A percentile compares a stretch with the other conserved stretches of the same genome.
These are phyloP conservation scores for Abelmoschus esculentus DNA, from an alignment of 345 rosid genomes.

Conservation along the genomic window DNA sequence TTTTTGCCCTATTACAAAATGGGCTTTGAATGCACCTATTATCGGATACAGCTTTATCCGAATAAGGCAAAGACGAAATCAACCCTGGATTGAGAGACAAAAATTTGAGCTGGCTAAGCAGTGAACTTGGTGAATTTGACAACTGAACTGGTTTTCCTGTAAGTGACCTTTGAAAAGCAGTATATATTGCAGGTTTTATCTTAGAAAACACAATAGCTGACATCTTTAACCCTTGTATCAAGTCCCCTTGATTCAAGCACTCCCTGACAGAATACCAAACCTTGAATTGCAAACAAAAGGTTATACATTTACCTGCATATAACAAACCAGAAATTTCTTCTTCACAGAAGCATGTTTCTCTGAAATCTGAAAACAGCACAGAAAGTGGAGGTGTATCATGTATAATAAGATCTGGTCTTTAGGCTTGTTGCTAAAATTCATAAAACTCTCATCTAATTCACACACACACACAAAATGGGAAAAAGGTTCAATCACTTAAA, in stretches of 20 bases:
- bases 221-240: constrained; percentile 36
- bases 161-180: constrained; percentile 32
- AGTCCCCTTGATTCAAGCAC: constrained; percentile 14
- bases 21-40: constrained; percentile 15
- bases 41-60: constrained; percentile 17
- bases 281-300: neutral
- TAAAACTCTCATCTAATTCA: neutral
- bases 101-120: constrained; percentile 17
- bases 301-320: constrained; percentile 8
- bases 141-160: constrained; percentile 10
- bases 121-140: constrained; percentile 16
- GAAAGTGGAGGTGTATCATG: constrained; percentile 6
- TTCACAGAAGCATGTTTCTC: neutral
- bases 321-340: neutral
- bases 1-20: constrained; percentile 16
- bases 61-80: constrained; percentile 15
- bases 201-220: constrained; percentile 45
- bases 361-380: constrained; percentile 14
- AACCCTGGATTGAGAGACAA: constrained; percentile 11
- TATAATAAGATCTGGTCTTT: neutral
- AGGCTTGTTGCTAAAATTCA: neutral
- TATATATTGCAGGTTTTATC: constrained; percentile 31
- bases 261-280: constrained; percentile 2
- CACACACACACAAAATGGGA: neutral
- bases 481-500: neutral